A percentile compares a stretch with the other conserved stretches of the same genome.
Conservation (phyloP, 177 flowering plant species). For the Vitis hybrid region DNA sequence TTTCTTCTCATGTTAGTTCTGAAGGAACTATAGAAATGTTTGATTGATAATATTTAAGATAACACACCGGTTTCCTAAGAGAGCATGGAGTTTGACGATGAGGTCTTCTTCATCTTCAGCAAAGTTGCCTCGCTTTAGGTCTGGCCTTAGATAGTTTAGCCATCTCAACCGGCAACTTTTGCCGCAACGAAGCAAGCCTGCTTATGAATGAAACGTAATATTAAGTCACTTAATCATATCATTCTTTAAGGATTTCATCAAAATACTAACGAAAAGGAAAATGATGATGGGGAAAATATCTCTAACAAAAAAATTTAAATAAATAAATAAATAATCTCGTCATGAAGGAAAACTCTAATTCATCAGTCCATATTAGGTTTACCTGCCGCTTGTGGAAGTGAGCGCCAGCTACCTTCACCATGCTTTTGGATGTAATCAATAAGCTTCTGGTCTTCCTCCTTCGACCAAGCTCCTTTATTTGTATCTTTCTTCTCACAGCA, state of each 20-base stretch:
- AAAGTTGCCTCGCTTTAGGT: constrained; percentile 55
- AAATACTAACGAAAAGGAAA: background rate
- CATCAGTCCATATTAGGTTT: background rate
- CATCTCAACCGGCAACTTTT: constrained; percentile 46
- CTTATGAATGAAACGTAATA: background rate
- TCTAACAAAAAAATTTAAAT: too few species aligned
- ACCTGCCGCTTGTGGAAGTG: constrained; percentile 62
- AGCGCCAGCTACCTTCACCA: constrained; percentile 63
- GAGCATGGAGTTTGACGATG: constrained; percentile 55
- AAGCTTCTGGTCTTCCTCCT: constrained; percentile 63
- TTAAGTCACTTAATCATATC: background rate
- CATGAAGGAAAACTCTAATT: background rate
- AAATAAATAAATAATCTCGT: too few species aligned
- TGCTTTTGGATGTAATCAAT: constrained; percentile 40
- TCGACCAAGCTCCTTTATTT: constrained; percentile 69
- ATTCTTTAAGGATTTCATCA: background rate
- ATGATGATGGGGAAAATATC: background rate
- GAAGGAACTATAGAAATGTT: background rate
- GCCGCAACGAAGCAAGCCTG: constrained; percentile 30
- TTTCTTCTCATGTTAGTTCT: background rate
- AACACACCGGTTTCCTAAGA: constrained; percentile 52
- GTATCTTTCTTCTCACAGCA: constrained; percentile 43
- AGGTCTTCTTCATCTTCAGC: constrained; percentile 47
- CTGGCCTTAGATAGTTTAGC: constrained; percentile 55
- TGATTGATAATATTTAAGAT: background rate